Evolutionary conservation across 1,284 basidiomycete genomes (phyloP).

Genomic region (Boletellus deceptivus): DNA sequence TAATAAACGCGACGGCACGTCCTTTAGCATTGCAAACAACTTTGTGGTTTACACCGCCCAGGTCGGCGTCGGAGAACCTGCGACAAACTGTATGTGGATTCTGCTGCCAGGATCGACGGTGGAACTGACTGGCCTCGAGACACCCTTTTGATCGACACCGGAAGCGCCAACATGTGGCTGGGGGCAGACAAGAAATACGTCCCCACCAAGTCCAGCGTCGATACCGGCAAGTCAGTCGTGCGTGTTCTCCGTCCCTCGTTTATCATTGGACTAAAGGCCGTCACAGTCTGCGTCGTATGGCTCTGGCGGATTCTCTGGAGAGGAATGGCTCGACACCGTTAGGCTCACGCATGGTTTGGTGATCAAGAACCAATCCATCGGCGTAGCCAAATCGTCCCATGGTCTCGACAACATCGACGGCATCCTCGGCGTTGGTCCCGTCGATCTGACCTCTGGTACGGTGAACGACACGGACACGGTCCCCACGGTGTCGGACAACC

Average conservation of each 20-base stretch:
- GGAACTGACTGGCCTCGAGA: slow-evolving; percentile 10
- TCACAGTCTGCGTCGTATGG: slow-evolving; percentile 45
- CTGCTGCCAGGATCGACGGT: not conserved
- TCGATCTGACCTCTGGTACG: slow-evolving; percentile 45
- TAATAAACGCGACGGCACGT: slow-evolving; percentile 5
- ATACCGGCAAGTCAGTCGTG: slow-evolving; percentile 43
- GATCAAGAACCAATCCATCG: not conserved
- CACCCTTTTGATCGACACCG: slow-evolving; percentile 31
- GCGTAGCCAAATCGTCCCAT: slow-evolving; percentile 39
- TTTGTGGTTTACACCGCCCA: slow-evolving; percentile 34
- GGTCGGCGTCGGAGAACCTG: slow-evolving; percentile 44
- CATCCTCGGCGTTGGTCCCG: slow-evolving; percentile 57
- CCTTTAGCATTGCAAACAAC: slow-evolving; percentile 9
- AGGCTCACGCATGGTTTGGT: slow-evolving; percentile 30
- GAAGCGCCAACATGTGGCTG: slow-evolving; percentile 38
- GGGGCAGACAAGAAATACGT: slow-evolving; percentile 38
- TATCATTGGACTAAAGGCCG: not conserved
- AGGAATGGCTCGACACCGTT: slow-evolving; percentile 50
- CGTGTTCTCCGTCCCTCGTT: not conserved
- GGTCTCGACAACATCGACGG: slow-evolving; percentile 51
- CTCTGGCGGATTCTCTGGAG: slow-evolving; percentile 50
- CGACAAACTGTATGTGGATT: slow-evolving; percentile 39
- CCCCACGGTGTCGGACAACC: slow-evolving; percentile 45
- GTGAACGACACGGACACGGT: slow-evolving; percentile 25
- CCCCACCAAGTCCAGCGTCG: slow-evolving; percentile 39